Base-by-base conservation (phyloP, 2,329 filamentous ascomycete species). In the Xylariaceae sp. region DNA sequence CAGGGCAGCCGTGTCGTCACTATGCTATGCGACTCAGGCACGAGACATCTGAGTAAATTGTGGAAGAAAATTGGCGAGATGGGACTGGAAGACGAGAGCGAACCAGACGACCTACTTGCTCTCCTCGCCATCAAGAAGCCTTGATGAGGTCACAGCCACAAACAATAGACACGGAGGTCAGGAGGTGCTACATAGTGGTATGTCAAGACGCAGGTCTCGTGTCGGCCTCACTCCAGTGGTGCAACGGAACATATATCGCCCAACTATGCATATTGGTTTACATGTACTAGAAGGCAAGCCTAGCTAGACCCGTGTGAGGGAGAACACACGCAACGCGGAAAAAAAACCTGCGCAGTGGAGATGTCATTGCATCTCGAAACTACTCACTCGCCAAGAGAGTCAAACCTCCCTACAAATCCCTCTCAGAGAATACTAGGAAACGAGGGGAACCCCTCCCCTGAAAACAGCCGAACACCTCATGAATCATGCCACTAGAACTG, bases 1-100 rank as follows among this genome's bases (percentile, higher is more conserved):
- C 72, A 75, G 56, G 82, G 80, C 11, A 88, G 87, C 60, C 81
- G 79, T 37, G 83, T 95, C 48, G 89, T 92, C n/a, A 94, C 90
- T 0, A 79, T 95, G n/a, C 76, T 94, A 6, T 94, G 90, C 73
- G 90, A 95, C 75, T 85, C 84, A n/a, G 88, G 90, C n/a, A 86
- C 86, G 8, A 81, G 90, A 64, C 90, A 94, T 73, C 73, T 94
- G 55, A 92, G 88, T 75, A 93, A 92, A 74, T 92, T 95, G 71
- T 94, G 89, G 88, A 89, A 87, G 69, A 79, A 82, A 63, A 84
- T 90, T 56, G 87, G 84, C 18, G 82, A 86, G 55, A 78, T 88
- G 72, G 88, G 86, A 2, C 75, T 90, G 18, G 85, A 89, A 62
- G 77, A 82, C 35, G 84, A 88, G 51, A 73, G 76, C 68, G 75